A percentile compares a stretch with the other conserved stretches of the same genome.
Conservation (phyloP, 1,284 basidiomycete genomes). For the Ganoderma sinense region DNA sequence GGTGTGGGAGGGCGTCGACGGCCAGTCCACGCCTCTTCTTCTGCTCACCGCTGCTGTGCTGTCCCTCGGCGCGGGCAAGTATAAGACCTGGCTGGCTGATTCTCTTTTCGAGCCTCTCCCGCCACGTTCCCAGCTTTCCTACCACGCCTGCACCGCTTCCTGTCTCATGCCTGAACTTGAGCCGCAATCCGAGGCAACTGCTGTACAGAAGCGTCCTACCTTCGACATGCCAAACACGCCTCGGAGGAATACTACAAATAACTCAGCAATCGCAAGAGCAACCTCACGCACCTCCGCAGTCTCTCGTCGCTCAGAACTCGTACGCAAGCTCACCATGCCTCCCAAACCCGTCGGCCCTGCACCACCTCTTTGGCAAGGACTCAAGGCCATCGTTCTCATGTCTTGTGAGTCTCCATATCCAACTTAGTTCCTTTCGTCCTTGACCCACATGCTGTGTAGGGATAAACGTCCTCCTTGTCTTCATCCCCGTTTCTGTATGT, state of each 20-base stretch:
- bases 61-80: neutral
- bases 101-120: neutral
- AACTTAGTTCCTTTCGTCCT: conserved; percentile 7
- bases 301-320: conserved; percentile 17
- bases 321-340: conserved; percentile 28
- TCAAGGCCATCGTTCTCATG: conserved; percentile 55
- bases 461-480: conserved; percentile 70
- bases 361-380: conserved; percentile 51
- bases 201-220: conserved; percentile 12
- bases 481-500: conserved; percentile 75
- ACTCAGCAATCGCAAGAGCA: conserved; percentile 11
- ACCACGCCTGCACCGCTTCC: neutral
- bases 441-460: conserved; percentile 45
- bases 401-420: conserved; percentile 54
- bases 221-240: conserved; percentile 17
- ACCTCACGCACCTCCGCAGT: conserved; percentile 20
- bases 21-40: neutral
- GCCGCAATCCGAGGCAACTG: neutral
- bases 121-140: neutral
- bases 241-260: conserved; percentile 26
- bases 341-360: conserved; percentile 45
- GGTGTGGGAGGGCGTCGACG: neutral
- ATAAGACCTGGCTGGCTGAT: conserved; percentile 4
- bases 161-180: neutral
- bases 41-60: no score